Percentiles rank a stretch among this genome's conserved stretches.
phyloP scores from a whole-genome alignment of 345 rosid genomes.

The Lepidium sativum region DNA sequence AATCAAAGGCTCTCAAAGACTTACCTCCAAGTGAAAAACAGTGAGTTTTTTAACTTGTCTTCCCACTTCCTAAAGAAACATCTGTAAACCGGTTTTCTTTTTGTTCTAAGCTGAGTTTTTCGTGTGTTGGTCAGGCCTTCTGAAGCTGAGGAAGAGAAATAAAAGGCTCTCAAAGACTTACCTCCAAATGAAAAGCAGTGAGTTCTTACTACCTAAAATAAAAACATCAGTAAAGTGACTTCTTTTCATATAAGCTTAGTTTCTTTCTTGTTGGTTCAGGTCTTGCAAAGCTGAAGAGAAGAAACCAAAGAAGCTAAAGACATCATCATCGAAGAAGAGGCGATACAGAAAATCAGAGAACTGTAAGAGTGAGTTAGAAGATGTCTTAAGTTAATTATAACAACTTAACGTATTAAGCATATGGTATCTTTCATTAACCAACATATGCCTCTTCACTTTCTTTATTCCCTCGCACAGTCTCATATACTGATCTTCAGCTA shows the following conservation, averaged over 20 bases:
- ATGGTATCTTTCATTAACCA: conserved; percentile 56
- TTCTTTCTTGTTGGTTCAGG: conserved; percentile 1
- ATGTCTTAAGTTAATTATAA: background rate
- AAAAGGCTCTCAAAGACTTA: background rate
- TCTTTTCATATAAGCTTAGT: too few relatives aligned
- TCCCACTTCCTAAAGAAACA: too few relatives aligned
- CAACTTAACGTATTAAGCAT: conserved; percentile 40
- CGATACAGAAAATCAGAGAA: background rate
- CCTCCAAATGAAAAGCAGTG: background rate
- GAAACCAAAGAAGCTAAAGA: background rate
- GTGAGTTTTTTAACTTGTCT: too few relatives aligned
- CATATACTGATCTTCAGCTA: conserved; percentile 35
- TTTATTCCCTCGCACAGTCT: conserved; percentile 35
- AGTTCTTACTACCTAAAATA: background rate
- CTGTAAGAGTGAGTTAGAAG: background rate
- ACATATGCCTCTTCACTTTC: conserved; percentile 48
- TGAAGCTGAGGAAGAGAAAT: too few relatives aligned
- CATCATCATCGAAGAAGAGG: background rate
- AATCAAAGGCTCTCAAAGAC: too few relatives aligned
- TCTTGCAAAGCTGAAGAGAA: background rate
- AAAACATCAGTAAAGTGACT: background rate
- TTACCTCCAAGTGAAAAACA: too few relatives aligned
- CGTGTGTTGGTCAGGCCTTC: too few relatives aligned
- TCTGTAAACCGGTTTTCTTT: too few relatives aligned
- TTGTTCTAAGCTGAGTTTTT: too few relatives aligned